Evolutionary conservation across 768 basidiomycete species (phyloP), one percentile per base, ranked within the genome.

Genomic region (Phanerochaete sordida): DNA sequence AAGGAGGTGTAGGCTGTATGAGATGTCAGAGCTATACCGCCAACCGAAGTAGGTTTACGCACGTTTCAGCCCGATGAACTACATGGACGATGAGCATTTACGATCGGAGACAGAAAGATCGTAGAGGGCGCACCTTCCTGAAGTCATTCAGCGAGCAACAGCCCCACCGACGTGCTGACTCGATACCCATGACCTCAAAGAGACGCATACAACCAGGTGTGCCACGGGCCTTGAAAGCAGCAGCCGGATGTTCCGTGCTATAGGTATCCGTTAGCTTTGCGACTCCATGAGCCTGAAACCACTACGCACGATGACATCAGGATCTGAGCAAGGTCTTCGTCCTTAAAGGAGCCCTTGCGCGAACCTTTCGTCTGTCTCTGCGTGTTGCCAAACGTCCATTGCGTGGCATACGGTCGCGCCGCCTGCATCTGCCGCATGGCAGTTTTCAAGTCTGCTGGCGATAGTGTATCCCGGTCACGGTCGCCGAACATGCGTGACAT

Each of bases 81-180:
- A 47, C 27, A 64, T 9, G n/a, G 30, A 2, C 21, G 6, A 30
- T 24, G 21, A 51, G 19, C 26, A 57, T 53, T 15, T 26, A 53
- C 39, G 21, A 28, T 27, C n/a, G n/a, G 48, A 31, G 6, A 27
- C 19, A 24, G 21, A 50, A 12, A 21, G n/a, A n/a, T n/a, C n/a
- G n/a, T n/a, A n/a, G 28, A n/a, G n/a, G n/a, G 49, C 72, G 56
- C 61, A 80, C 83, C 78, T 80, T 85, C 58, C 91, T 78, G 74
- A 94, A 94, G 61, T 93, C 91, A 63, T 94, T 94, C 62, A 94
- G 69, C 1, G 88, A 86, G 69, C 91, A 93, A 21, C 87, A 85
- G 49, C 91, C 91, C 91, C 91, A 95, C 23, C 68, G 64, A 30
- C 92, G 81, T 67, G 83, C 88, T 59, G 87, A 79, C 65, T 89